phyloP scores from a whole-genome alignment of 768 basidiomycete species.

The Podaxis carcinomalis region DNA sequence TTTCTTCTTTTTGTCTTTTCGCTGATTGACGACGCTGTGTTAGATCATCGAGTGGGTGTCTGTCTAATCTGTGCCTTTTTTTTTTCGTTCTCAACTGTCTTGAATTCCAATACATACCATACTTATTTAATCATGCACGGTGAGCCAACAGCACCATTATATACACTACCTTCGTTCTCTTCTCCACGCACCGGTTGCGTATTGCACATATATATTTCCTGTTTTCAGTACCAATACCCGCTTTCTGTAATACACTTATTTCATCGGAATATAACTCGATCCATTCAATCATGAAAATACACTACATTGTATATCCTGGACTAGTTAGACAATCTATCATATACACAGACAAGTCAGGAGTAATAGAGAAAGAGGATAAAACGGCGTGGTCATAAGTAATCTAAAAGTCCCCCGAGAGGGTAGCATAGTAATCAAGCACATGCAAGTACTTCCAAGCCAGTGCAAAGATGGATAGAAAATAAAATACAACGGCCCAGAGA shows the following conservation, averaged over 20 bases:
- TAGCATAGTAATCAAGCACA: no score
- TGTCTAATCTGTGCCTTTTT: not conserved
- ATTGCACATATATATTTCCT: not conserved
- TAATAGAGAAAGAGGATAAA: no score
- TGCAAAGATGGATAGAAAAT: no score
- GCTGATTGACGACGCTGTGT: not conserved
- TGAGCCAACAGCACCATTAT: not conserved
- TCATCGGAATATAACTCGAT: not conserved
- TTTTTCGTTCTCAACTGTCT: constrained; percentile 27
- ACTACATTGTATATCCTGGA: not conserved
- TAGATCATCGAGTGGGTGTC: constrained; percentile 24
- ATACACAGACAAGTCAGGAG: no score
- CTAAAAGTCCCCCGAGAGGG: no score
- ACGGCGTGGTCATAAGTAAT: no score
- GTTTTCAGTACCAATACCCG: not conserved
- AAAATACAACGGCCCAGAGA: no score
- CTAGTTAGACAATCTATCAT: no score
- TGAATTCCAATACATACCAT: not conserved
- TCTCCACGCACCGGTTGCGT: not conserved
- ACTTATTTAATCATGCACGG: not conserved
- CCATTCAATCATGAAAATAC: not conserved
- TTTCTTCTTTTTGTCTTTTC: not conserved
- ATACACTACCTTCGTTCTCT: not conserved
- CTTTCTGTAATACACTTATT: not conserved
- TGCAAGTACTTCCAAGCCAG: no score